Evolutionary conservation across 345 rosid species (phyloP).

Genomic region (Trapa incisa): DNA sequence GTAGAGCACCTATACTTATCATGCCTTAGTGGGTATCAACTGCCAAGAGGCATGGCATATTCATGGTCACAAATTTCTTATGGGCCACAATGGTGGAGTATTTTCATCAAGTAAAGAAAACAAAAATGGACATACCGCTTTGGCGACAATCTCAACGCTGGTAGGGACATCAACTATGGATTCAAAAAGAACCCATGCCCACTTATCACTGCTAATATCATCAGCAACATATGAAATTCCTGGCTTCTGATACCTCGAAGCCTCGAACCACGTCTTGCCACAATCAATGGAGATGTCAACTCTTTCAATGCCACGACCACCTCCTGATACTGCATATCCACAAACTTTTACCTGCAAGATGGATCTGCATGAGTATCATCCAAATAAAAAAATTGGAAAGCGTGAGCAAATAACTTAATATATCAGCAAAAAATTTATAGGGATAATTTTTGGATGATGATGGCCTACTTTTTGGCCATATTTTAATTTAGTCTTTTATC

Average conservation of each 20-base stretch:
- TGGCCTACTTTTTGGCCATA: too few species aligned
- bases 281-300: slow-evolving; percentile 86
- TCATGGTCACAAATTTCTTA: too few species aligned
- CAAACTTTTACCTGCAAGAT: slow-evolving; percentile 48
- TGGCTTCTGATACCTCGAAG: slow-evolving; percentile 56
- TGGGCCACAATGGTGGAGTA: too few species aligned
- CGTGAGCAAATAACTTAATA: too few species aligned
- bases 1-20: too few species aligned
- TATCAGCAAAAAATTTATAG: not conserved
- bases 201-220: slow-evolving; percentile 54
- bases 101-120: too few species aligned
- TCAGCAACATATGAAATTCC: slow-evolving; percentile 51
- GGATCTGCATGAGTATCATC: not conserved
- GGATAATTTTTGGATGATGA: too few species aligned
- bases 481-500: too few species aligned
- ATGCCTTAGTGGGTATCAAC: too few species aligned
- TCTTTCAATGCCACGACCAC: slow-evolving; percentile 96
- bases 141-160: slow-evolving; percentile 58
- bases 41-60: too few species aligned
- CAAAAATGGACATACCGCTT: slow-evolving; percentile 50
- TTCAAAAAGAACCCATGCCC: slow-evolving; percentile 97
- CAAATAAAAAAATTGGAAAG: not conserved
- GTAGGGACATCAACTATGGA: slow-evolving; percentile 41
- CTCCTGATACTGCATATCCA: slow-evolving; percentile 92
- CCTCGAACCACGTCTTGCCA: slow-evolving; percentile 86